phyloP scores from a whole-genome alignment of 176 grass and related monocot species.

The Typha latifolia region DNA sequence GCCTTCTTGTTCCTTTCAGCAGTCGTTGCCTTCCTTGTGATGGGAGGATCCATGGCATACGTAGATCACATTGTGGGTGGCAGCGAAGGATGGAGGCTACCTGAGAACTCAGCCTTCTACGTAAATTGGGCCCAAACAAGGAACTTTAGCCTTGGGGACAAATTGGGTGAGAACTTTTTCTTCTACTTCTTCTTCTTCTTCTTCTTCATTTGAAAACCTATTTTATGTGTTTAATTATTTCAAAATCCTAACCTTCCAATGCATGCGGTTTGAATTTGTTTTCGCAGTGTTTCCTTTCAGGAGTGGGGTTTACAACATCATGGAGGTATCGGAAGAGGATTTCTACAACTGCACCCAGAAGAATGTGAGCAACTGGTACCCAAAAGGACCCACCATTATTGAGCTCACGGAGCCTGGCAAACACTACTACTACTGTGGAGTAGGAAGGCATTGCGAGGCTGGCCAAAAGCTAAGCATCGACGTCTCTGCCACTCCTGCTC shows the following conservation, averaged over 20 bases:
- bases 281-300: slow-evolving; percentile 11
- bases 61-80: slow-evolving; percentile 17
- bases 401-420: slow-evolving; percentile 3
- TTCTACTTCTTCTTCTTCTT: background rate
- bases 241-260: too few relatives aligned
- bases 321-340: background rate
- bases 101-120: background rate
- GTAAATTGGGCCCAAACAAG: slow-evolving; percentile 1
- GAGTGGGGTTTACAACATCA: slow-evolving; percentile 5
- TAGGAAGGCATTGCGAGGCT: slow-evolving; percentile 8
- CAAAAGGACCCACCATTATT: slow-evolving; percentile 12
- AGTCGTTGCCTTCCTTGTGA: background rate
- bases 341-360: background rate
- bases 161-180: background rate
- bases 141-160: slow-evolving; percentile 11
- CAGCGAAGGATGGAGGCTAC: slow-evolving; percentile 13
- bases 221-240: background rate
- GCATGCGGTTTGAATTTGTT: background rate
- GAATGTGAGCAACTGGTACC: slow-evolving; percentile 1
- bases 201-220: background rate
- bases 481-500: slow-evolving; percentile 1
- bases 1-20: background rate
- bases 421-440: slow-evolving; percentile 9
- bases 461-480: slow-evolving; percentile 11
- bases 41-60: background rate